phyloP scores from a whole-genome alignment of 2,329 filamentous ascomycete genomes.

The Endocalyx cinctus region DNA sequence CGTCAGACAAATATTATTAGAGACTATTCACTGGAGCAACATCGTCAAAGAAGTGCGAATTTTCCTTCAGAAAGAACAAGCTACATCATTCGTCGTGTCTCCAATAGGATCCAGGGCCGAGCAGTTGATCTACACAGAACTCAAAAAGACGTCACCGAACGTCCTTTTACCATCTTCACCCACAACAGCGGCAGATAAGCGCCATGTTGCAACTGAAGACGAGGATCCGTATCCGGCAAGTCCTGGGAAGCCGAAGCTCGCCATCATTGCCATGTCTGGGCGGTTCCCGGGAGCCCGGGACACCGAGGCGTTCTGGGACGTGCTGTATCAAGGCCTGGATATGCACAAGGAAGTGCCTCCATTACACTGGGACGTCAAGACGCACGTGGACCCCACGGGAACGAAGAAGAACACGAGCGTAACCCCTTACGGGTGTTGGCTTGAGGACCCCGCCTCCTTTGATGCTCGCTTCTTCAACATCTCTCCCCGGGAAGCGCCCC shows the following conservation, averaged over 20 bases:
- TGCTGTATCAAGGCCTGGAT: constrained; percentile 11
- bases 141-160: constrained; percentile 11
- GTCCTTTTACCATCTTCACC: constrained; percentile 4
- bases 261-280: constrained; percentile 15
- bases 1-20: constrained; percentile 13
- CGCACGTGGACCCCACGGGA: constrained; percentile 11
- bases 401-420: constrained; percentile 7
- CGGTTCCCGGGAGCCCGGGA: constrained; percentile 10
- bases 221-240: no score
- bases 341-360: constrained; percentile 9
- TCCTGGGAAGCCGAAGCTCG: constrained; percentile 11
- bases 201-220: no score
- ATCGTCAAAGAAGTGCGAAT: constrained; percentile 9
- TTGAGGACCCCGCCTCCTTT: constrained; percentile 12
- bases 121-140: constrained; percentile 11
- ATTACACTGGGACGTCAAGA: constrained; percentile 7
- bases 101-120: constrained; percentile 11
- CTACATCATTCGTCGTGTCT: constrained; percentile 7
- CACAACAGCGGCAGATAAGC: no score
- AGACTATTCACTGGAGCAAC: constrained; percentile 12
- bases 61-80: constrained; percentile 3
- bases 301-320: constrained; percentile 15
- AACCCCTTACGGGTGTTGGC: constrained; percentile 10
- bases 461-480: constrained; percentile 18
- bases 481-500: constrained; percentile 14